Conservation (phyloP, 2,329 filamentous ascomycete genomes). For the Pseudonectria foliicola region DNA sequence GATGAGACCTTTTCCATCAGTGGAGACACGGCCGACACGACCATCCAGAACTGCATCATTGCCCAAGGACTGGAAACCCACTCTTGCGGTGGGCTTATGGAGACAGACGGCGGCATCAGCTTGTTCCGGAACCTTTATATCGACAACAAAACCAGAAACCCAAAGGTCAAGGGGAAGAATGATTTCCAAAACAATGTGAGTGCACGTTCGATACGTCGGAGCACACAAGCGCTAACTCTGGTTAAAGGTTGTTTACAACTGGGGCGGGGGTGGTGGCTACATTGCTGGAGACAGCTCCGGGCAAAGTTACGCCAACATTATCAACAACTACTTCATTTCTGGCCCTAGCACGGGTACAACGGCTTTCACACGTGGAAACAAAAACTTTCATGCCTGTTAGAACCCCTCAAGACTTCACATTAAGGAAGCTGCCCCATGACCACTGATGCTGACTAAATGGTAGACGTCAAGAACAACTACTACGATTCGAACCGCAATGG, state of each 20-base stretch:
- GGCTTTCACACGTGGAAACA: slow-evolving; percentile 49
- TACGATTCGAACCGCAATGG: slow-evolving; percentile 45
- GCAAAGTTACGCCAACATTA: slow-evolving; percentile 29
- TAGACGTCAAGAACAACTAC: slow-evolving; percentile 44
- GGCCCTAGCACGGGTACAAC: slow-evolving; percentile 36
- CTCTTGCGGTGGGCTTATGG: slow-evolving; percentile 44
- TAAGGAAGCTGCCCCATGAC: fast-evolving
- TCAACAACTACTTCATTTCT: slow-evolving; percentile 27
- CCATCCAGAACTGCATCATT: slow-evolving; percentile 46
- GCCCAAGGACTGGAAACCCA: slow-evolving; percentile 47
- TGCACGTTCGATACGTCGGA: fast-evolving
- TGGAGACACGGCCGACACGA: slow-evolving; percentile 40
- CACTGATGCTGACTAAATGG: no score
- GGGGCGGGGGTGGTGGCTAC: slow-evolving; percentile 46
- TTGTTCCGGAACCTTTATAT: slow-evolving; percentile 50
- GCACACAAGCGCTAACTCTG: no score
- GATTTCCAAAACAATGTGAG: slow-evolving; percentile 40
- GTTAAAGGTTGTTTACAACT: slow-evolving; percentile 45
- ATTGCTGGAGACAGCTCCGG: slow-evolving; percentile 45
- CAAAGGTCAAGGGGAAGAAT: slow-evolving; percentile 50
- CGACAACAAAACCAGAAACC: slow-evolving; percentile 50
- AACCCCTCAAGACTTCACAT: not conserved
- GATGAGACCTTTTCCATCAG: slow-evolving; percentile 49
- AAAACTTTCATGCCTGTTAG: slow-evolving; percentile 42
- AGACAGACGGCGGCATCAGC: slow-evolving; percentile 41